These are phyloP conservation scores for Porcisia hertigi DNA, from an alignment of 208 protist species.

Conservation along the genomic window DNA sequence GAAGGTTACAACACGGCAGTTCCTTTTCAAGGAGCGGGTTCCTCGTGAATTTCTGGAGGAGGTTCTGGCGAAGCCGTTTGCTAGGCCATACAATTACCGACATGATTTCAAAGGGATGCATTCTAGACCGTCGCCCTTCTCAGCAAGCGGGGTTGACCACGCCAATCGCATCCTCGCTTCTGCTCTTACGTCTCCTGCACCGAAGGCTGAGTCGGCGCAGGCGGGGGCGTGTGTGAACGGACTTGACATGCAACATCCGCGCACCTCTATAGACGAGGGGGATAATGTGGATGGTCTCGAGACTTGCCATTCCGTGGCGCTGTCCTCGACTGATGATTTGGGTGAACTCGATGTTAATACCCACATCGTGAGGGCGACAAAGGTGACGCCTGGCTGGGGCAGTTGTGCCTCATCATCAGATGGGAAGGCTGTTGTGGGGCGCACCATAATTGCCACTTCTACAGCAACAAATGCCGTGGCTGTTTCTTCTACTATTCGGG, in stretches of 20 bases:
- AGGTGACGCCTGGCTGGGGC: neutral
- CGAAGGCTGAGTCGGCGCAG: conserved; percentile 15
- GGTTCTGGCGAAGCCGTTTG: neutral
- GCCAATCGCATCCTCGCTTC: neutral
- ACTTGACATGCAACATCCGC: conserved; percentile 5
- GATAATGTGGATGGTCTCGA: neutral
- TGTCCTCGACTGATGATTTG: neutral
- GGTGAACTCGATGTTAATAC: neutral
- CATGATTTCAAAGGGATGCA: neutral
- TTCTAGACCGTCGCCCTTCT: neutral
- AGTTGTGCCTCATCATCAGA: neutral
- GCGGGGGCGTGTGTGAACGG: conserved; percentile 2
- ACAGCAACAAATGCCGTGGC: neutral
- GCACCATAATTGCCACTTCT: neutral
- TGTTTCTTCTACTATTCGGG: neutral
- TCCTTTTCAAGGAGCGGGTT: conserved; percentile 20
- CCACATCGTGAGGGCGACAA: neutral
- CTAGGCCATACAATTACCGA: neutral
- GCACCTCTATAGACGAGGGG: neutral
- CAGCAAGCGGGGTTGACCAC: neutral
- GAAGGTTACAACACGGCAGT: conserved; percentile 32
- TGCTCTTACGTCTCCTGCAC: neutral
- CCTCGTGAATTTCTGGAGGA: conserved; percentile 18
- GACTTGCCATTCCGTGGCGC: neutral
- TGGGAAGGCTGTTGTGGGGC: neutral